Percentiles rank a stretch among this genome's conserved stretches.
Evolutionary conservation across 2,329 filamentous ascomycete species (phyloP).

Genomic region (Penicillium sp.): DNA sequence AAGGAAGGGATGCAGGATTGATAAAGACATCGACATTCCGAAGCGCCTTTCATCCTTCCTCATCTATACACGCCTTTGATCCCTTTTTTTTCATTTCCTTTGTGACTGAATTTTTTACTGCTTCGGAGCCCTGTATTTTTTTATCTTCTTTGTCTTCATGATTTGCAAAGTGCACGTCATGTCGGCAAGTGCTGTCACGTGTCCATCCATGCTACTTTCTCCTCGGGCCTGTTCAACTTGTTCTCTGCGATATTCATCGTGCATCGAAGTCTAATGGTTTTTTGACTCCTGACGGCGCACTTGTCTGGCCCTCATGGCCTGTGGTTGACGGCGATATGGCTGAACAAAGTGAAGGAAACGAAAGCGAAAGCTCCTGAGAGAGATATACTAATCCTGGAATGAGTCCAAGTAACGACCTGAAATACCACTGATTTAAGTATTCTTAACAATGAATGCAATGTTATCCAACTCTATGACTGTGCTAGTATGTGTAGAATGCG

Average conservation of each 20-base stretch:
- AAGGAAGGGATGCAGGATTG: slow-evolving; percentile 27
- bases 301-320: background rate
- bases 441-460: slow-evolving; percentile 6
- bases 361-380: slow-evolving; percentile 11
- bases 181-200: slow-evolving; percentile 33
- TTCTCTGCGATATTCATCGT: background rate
- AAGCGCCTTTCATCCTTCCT: slow-evolving; percentile 6
- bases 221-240: slow-evolving; percentile 1
- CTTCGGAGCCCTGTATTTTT: slow-evolving; percentile 20
- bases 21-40: slow-evolving; percentile 1
- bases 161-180: slow-evolving; percentile 26
- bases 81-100: slow-evolving; percentile 21
- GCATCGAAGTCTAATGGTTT: background rate
- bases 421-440: slow-evolving; percentile 4
- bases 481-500: background rate
- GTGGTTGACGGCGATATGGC: background rate
- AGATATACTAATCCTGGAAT: slow-evolving; percentile 28
- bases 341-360: background rate
- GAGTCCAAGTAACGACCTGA: slow-evolving; percentile 20
- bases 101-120: slow-evolving; percentile 26
- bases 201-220: slow-evolving; percentile 16
- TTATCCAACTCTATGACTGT: background rate
- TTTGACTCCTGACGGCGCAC: background rate
- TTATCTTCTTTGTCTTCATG: slow-evolving; percentile 20
- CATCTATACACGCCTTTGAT: background rate